Percentiles rank a stretch among this genome's conserved stretches.
Evolutionary conservation across 1,284 basidiomycete genomes (phyloP).

Genomic region (Ustilago bromivora): DNA sequence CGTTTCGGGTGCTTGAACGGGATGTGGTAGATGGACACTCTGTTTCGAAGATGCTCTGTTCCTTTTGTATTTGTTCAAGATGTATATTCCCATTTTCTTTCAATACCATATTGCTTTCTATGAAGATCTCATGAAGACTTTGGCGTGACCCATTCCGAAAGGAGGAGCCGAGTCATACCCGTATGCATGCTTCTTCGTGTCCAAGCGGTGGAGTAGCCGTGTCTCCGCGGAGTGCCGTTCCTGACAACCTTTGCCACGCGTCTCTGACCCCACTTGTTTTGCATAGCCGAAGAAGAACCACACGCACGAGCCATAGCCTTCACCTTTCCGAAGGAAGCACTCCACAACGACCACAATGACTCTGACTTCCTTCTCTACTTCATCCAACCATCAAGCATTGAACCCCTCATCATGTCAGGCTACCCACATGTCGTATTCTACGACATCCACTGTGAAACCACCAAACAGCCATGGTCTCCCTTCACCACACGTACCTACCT

Average conservation of each 20-base stretch:
- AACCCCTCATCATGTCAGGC: conserved; percentile 11
- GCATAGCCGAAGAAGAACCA: not conserved
- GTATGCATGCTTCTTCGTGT: no score
- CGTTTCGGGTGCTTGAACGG: conserved; percentile 10
- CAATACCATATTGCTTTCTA: no score
- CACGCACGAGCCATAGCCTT: not conserved
- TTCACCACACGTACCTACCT: conserved; percentile 38
- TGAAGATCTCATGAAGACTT: no score
- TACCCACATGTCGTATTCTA: conserved; percentile 33
- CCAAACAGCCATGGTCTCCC: conserved; percentile 39
- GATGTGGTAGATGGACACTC: conserved; percentile 6
- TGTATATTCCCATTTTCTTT: not conserved
- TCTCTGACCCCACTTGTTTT: not conserved
- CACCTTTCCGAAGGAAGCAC: not conserved
- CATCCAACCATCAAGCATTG: not conserved
- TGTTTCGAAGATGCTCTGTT: not conserved
- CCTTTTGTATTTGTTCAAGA: not conserved
- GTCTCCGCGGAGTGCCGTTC: not conserved
- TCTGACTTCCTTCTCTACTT: not conserved
- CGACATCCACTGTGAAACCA: conserved; percentile 32
- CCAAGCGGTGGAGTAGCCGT: not conserved
- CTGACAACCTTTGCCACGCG: not conserved
- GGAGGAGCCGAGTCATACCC: no score
- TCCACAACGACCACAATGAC: not conserved
- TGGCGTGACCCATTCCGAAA: no score